phyloP scores from a whole-genome alignment of 192 early-diverging fungal species.

The Helicostylum pulchrum region DNA sequence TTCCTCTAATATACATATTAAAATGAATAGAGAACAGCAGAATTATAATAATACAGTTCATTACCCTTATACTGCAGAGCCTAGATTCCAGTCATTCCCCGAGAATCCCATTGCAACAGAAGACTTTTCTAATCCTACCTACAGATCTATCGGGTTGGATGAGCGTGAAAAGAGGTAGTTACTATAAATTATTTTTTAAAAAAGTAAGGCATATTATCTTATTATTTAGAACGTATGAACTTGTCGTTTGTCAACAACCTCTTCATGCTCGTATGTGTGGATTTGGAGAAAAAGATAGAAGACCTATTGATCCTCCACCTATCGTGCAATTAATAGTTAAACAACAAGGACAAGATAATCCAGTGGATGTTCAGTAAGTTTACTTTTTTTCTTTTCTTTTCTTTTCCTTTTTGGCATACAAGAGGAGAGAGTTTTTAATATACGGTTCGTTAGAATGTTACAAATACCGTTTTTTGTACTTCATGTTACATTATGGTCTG shows the following conservation, averaged over 20 bases:
- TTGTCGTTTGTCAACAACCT: constrained; percentile 72
- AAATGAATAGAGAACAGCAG: too few species aligned
- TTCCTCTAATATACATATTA: too few species aligned
- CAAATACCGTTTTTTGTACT: constrained; percentile 60
- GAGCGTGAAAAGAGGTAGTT: background rate
- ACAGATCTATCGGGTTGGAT: background rate
- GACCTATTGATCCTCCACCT: constrained; percentile 75
- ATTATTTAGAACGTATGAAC: constrained; percentile 50
- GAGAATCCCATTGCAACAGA: too few species aligned
- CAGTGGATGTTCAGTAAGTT: constrained; percentile 49
- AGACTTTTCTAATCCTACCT: too few species aligned
- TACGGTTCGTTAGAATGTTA: constrained; percentile 17
- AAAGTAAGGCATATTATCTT: too few species aligned
- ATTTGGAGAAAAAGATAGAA: constrained; percentile 77
- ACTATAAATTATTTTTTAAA: too few species aligned
- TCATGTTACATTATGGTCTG: constrained; percentile 61
- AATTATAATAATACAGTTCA: too few species aligned
- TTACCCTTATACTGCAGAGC: too few species aligned
- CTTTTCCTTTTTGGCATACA: background rate
- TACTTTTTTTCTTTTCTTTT: background rate
- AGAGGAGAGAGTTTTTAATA: constrained; percentile 1
- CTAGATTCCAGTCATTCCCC: too few species aligned
- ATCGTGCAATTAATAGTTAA: constrained; percentile 66
- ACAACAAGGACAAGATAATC: constrained; percentile 50
- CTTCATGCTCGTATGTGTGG: constrained; percentile 78